Base-by-base conservation (phyloP, 371 early-diverging fungal genomes). In the Conidiobolus incongruus region DNA sequence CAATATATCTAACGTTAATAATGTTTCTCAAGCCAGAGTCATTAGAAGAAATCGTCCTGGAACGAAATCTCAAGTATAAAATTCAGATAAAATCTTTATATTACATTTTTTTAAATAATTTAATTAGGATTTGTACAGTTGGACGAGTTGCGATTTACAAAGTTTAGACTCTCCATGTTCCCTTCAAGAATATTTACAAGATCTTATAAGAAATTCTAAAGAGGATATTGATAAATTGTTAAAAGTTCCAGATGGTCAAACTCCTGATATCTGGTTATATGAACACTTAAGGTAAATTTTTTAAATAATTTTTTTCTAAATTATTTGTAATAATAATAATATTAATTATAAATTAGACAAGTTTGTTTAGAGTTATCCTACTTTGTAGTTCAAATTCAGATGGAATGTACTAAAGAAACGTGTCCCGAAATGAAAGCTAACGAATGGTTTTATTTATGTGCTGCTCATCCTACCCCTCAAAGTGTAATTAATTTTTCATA, bases 401-500 rank as follows among this genome's bases (percentile, higher is more conserved):
- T 56, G 11, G 90, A 87, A 42, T 94, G 95, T 51, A 82, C 78
- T 0, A 58, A 57, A 6, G 68, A 70, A 21, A 60, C 66, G 10
- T 94, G 95, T 51, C 83, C 83, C 0, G 81, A 85, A 33, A 94
- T 94, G 95, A 77, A 84, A 48, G 90, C 90, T 3, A 73, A 74
- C 35, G 90, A 88, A 17, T 85, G 82, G 77, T 60, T 78, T 44
- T 91, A 84, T 61, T 71, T 85, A 19, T 94, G 95, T 53, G 95
- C 95, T 2, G 81, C 84, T 1, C 95, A 94, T 49, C 69, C 72
- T 19, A 60, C 70, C 0, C 81, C 87, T 4, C 72, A 77, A 50
- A 65, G 74, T 34, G n/a, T n/a, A n/a, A n/a, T n/a, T n/a, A n/a
- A n/a, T n/a, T n/a, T n/a, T n/a, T n/a, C n/a, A n/a, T n/a, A n/a